These are phyloP conservation scores for Scheffersomyces coipomensis DNA, from an alignment of 805 yeast genomes.

Conservation along the genomic window DNA sequence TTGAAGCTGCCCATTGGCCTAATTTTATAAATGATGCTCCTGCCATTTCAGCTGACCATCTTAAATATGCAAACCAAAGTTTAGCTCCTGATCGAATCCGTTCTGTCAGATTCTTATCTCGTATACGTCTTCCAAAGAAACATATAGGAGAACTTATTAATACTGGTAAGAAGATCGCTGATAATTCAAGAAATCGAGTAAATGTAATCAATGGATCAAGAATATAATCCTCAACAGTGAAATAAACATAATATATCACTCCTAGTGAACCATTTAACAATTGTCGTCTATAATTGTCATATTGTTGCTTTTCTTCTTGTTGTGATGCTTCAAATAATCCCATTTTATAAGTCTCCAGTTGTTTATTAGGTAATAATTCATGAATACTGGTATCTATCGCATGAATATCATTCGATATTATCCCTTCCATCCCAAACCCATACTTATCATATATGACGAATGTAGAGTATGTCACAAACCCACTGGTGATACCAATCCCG, in stretches of 20 bases:
- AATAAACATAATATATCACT: conserved; percentile 39
- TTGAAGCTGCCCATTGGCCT: conserved; percentile 99
- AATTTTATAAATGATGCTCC: conserved; percentile 91
- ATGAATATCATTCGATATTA: conserved; percentile 24
- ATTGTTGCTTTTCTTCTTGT: conserved; percentile 46
- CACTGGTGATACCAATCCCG: too few species aligned
- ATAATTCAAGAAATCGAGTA: conserved; percentile 66
- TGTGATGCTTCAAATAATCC: conserved; percentile 64
- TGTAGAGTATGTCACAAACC: too few species aligned
- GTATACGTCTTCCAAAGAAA: conserved; percentile 47
- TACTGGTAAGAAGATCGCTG: conserved; percentile 69
- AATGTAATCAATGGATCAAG: conserved; percentile 70
- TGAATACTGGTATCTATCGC: conserved; percentile 33
- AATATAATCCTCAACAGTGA: conserved; percentile 49
- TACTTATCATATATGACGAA: too few species aligned
- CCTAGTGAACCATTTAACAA: neutral
- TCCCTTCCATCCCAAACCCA: neutral
- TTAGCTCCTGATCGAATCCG: conserved; percentile 55
- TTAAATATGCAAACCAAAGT: conserved; percentile 67
- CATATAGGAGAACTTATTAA: conserved; percentile 63
- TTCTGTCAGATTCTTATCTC: conserved; percentile 16
- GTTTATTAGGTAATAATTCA: conserved; percentile 42
- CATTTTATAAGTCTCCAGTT: conserved; percentile 67
- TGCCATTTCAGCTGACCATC: conserved; percentile 71
- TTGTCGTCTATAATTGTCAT: conserved; percentile 31